Evolutionary conservation across 768 basidiomycete genomes (phyloP), one percentile per base, ranked within the genome.

Genomic region (Mycena epipterygia): DNA sequence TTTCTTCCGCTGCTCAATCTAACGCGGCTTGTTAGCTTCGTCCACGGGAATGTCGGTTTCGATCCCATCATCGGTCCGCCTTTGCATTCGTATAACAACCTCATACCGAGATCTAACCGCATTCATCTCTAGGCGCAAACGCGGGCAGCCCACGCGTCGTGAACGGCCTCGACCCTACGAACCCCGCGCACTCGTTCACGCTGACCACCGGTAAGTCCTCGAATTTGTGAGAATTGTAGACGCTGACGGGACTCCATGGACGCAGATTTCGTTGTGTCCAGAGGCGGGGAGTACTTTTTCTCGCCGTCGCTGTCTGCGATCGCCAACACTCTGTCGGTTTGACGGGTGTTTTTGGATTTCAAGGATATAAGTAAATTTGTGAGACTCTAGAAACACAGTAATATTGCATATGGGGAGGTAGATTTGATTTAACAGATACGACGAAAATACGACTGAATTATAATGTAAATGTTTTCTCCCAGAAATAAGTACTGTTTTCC

Each of bases 211-310:
- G 64, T 23, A 48, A 46, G 53, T 46, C 2, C 41, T 12, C 41
- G 11, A 5, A 12, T 14, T 16, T 0, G 1, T n/a, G 30, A 21
- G 0, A 29, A 5, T 39, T 27, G 23, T 21, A 27, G n/a, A 48
- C 6, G 14, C n/a, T 51, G 3, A 51, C 4, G 21, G 19, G 9
- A 33, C 11, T 16, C 9, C 2, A 13, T 17, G 5, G 37, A 80
- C 88, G 48, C 82, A 84, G 27, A n/a, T n/a, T n/a, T n/a, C n/a
- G n/a, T n/a, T n/a, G n/a, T n/a, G n/a, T n/a, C n/a, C n/a, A n/a
- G n/a, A n/a, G 85, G 88, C 44, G 87, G 88, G 64, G 88, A 87
- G 72, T 88, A 88, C 74, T 88, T 88, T 77, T 88, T 88, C 77
- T 78, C 83, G 5, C 88, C 88, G 0, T 86, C 86, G 25, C 76